Percentiles rank a stretch among this genome's conserved stretches.
Evolutionary conservation across 225 moss, liverwort and hornwort species (phyloP).

Genomic region (Ulota crispa): DNA sequence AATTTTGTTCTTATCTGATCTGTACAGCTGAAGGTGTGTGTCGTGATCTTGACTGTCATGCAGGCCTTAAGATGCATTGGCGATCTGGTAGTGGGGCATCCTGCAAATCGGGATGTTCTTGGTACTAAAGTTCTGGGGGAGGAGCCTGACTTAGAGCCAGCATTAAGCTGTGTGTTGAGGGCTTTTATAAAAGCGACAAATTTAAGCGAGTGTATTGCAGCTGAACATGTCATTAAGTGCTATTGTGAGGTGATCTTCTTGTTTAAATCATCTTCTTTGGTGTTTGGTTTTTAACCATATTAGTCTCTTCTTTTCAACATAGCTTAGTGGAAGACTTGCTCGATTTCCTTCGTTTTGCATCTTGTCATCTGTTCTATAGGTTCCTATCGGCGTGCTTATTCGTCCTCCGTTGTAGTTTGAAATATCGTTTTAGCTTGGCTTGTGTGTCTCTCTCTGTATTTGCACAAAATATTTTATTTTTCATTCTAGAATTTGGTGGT

Average conservation of each 20-base stretch:
- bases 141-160: slow-evolving; percentile 74
- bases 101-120: slow-evolving; percentile 69
- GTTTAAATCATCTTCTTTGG: not conserved
- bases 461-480: not conserved
- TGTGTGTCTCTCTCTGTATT: not conserved
- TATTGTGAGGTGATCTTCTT: slow-evolving; percentile 67
- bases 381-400: not conserved
- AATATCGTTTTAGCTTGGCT: slow-evolving; percentile 2
- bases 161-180: slow-evolving; percentile 69
- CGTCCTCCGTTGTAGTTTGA: not conserved
- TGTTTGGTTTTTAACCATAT: not conserved
- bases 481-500: not conserved
- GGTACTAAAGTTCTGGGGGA: slow-evolving; percentile 75
- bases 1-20: not conserved
- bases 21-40: not conserved
- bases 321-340: not conserved
- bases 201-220: slow-evolving; percentile 84
- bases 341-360: slow-evolving; percentile 4
- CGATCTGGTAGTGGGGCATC: slow-evolving; percentile 71
- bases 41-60: slow-evolving; percentile 15
- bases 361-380: not conserved
- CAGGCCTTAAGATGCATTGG: slow-evolving; percentile 85
- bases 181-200: slow-evolving; percentile 66
- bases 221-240: slow-evolving; percentile 80
- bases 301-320: not conserved